phyloP scores from a whole-genome alignment of 2,329 filamentous ascomycete species.

The Microascus cirrosus region DNA sequence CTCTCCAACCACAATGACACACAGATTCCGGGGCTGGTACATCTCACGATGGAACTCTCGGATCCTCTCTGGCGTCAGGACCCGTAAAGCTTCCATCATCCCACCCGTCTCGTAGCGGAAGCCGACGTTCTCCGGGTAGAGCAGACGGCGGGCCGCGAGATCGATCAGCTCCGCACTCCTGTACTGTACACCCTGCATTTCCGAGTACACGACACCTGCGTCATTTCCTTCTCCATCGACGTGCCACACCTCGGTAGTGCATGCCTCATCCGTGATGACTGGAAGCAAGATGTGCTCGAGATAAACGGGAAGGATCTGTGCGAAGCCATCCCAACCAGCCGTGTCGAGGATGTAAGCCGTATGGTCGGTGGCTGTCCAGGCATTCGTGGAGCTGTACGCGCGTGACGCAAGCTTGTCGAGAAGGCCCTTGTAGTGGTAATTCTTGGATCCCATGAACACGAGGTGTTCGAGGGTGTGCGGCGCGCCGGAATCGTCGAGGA shows the following conservation, averaged over 20 bases:
- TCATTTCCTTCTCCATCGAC: conserved; percentile 89
- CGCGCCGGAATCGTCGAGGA: conserved; percentile 91
- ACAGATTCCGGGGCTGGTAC: conserved; percentile 96
- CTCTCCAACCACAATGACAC: conserved; percentile 84
- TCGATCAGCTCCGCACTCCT: conserved; percentile 79
- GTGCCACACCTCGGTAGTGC: conserved; percentile 93
- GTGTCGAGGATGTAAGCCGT: conserved; percentile 94
- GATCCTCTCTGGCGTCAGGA: conserved; percentile 79
- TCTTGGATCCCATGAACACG: conserved; percentile 84
- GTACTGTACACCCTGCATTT: conserved; percentile 96
- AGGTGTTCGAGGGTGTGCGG: conserved; percentile 79
- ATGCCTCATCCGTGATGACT: conserved; percentile 83
- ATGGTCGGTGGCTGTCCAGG: conserved; percentile 93
- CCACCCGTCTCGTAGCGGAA: conserved; percentile 98
- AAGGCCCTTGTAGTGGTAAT: conserved; percentile 87
- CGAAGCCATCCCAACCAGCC: conserved; percentile 94
- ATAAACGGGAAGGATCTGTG: conserved; percentile 88
- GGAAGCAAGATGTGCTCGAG: conserved; percentile 89
- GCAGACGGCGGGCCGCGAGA: conserved; percentile 61
- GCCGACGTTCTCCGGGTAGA: conserved; percentile 82
- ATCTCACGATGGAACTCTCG: conserved; percentile 91
- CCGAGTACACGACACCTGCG: conserved; percentile 94
- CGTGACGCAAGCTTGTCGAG: conserved; percentile 89
- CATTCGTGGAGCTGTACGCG: conserved; percentile 89
- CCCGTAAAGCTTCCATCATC: conserved; percentile 83